These are phyloP conservation scores for Blastocystis sp. DNA, from an alignment of 352 stramenopile genomes.

Conservation along the genomic window DNA sequence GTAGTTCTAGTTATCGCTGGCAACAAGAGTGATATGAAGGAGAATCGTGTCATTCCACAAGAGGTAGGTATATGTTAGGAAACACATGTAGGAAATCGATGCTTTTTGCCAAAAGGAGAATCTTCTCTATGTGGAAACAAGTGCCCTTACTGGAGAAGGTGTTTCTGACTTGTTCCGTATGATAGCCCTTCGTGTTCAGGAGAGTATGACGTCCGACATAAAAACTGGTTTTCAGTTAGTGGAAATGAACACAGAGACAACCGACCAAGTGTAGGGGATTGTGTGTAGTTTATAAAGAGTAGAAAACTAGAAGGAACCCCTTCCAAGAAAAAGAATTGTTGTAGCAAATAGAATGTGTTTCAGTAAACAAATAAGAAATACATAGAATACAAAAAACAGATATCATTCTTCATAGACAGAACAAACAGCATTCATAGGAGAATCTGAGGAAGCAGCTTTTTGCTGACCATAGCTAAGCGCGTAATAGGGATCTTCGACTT, in stretches of 20 bases:
- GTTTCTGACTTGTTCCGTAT: conserved; percentile 18
- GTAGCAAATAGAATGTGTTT: conserved; percentile 1
- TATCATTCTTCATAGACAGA: not conserved
- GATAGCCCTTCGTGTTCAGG: conserved; percentile 18
- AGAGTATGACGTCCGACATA: not conserved
- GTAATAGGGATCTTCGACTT: not conserved
- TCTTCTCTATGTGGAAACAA: conserved; percentile 38
- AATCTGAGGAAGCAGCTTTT: not conserved
- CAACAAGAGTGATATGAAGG: conserved; percentile 54
- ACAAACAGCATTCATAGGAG: conserved; percentile 9
- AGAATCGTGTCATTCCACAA: not conserved
- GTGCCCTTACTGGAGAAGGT: conserved; percentile 6
- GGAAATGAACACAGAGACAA: conserved; percentile 23
- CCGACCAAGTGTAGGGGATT: not conserved
- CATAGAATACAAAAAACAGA: not conserved
- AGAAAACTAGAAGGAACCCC: not conserved
- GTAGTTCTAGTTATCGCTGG: conserved; percentile 55
- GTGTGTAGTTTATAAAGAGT: not conserved
- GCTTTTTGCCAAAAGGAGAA: conserved; percentile 34
- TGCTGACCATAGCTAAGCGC: not conserved
- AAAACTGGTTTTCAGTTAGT: conserved; percentile 36
- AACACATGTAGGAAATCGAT: conserved; percentile 7
- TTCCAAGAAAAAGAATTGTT: not conserved
- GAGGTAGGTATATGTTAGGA: not conserved
- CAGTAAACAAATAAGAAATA: not conserved